Percentiles rank a stretch among this genome's conserved stretches.
Evolutionary conservation across 2,329 filamentous ascomycete species (phyloP).

Genomic region (Alternaria atra): DNA sequence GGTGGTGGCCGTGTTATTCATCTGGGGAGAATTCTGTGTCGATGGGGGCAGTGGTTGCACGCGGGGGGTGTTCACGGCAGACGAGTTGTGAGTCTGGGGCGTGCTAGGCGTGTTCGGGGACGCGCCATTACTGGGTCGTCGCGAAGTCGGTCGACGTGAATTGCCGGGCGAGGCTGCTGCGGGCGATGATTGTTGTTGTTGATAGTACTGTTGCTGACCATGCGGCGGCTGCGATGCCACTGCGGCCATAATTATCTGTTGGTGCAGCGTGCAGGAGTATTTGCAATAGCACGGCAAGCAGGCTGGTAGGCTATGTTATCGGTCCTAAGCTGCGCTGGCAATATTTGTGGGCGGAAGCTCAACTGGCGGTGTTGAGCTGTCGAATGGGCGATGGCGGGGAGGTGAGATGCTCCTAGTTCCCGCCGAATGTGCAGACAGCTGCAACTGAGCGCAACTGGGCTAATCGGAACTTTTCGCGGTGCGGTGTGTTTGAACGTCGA

Average conservation of each 20-base stretch:
- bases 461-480: slow-evolving; percentile 4
- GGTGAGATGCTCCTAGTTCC: slow-evolving; percentile 16
- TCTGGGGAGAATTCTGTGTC: slow-evolving; percentile 53
- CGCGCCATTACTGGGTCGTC: slow-evolving; percentile 52
- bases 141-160: slow-evolving; percentile 47
- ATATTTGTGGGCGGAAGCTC: slow-evolving; percentile 14
- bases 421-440: slow-evolving; percentile 13
- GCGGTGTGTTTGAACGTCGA: slow-evolving; percentile 12
- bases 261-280: not conserved
- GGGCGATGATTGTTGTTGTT: slow-evolving; percentile 33
- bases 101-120: slow-evolving; percentile 51
- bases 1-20: slow-evolving; percentile 62
- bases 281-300: slow-evolving; percentile 5
- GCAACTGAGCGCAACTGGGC: slow-evolving; percentile 17
- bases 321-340: slow-evolving; percentile 17
- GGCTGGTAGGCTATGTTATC: slow-evolving; percentile 11
- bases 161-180: slow-evolving; percentile 47
- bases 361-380: slow-evolving; percentile 26
- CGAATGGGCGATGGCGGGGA: slow-evolving; percentile 31
- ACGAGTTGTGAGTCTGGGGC: slow-evolving; percentile 47
- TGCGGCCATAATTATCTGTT: slow-evolving; percentile 46
- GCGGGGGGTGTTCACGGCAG: slow-evolving; percentile 18
- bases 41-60: slow-evolving; percentile 36
- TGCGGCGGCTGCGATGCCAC: slow-evolving; percentile 48
- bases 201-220: slow-evolving; percentile 47